Percentiles rank a stretch among this genome's conserved stretches.
These are phyloP conservation scores for Boletus sp. DNA, from an alignment of 1,284 basidiomycete species.

Conservation along the genomic window DNA sequence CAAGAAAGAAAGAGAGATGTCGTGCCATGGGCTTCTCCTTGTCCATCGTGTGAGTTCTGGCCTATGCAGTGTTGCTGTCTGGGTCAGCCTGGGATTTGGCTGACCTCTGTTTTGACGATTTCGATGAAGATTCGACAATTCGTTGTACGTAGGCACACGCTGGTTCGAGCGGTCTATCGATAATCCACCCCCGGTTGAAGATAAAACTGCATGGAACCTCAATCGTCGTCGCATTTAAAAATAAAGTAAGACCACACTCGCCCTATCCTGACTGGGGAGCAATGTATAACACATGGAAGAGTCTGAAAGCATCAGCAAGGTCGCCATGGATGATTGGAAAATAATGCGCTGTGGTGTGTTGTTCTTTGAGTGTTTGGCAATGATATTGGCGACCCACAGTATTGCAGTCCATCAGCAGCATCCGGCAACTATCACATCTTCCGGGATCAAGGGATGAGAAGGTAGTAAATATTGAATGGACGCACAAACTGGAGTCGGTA, in stretches of 20 bases:
- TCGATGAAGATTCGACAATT: constrained; percentile 52
- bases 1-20: constrained; percentile 10
- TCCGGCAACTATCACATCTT: too few species aligned
- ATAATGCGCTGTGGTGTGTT: too few species aligned
- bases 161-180: constrained; percentile 68
- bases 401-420: too few species aligned
- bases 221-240: background rate
- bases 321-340: too few species aligned
- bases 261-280: background rate
- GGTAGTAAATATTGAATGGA: too few species aligned
- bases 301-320: constrained; percentile 13
- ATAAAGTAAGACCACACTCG: background rate
- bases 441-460: too few species aligned
- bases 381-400: too few species aligned
- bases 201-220: constrained; percentile 68
- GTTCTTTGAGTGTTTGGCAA: too few species aligned
- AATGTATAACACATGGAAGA: background rate
- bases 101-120: constrained; percentile 29
- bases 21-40: constrained; percentile 30
- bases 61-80: constrained; percentile 23
- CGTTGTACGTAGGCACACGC: constrained; percentile 80
- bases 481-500: too few species aligned
- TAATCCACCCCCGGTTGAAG: constrained; percentile 83
- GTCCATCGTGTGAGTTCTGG: constrained; percentile 30
- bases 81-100: constrained; percentile 28